These are phyloP conservation scores for Botryotinia convoluta DNA, from an alignment of 2,329 filamentous ascomycete genomes.

Conservation along the genomic window DNA sequence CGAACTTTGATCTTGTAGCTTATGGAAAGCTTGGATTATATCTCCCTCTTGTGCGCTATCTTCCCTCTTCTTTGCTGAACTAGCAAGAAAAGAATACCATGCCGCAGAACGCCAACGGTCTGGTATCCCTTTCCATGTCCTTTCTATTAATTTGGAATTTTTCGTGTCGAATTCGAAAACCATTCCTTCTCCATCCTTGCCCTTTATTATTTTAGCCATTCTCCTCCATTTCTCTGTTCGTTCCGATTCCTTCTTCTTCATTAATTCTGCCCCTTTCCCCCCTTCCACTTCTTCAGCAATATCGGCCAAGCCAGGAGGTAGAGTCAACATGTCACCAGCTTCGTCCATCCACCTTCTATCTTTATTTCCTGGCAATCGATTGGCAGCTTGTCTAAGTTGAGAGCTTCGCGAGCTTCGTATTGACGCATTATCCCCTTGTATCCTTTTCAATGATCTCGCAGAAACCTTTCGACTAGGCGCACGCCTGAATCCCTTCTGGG, in stretches of 20 bases:
- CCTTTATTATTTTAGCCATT: constrained; percentile 59
- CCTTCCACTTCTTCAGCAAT: constrained; percentile 54
- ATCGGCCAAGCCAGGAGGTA: constrained; percentile 56
- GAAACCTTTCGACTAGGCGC: constrained; percentile 55
- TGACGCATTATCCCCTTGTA: constrained; percentile 41
- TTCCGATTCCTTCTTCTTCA: constrained; percentile 62
- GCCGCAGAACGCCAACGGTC: constrained; percentile 91
- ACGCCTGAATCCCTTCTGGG: constrained; percentile 33
- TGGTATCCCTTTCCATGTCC: constrained; percentile 97
- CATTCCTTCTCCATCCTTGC: constrained; percentile 54
- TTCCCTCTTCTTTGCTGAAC: constrained; percentile 66
- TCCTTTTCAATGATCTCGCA: constrained; percentile 54
- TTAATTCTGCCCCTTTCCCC: constrained; percentile 51
- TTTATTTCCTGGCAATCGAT: constrained; percentile 59
- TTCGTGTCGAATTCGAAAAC: constrained; percentile 76
- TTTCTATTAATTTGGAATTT: constrained; percentile 80
- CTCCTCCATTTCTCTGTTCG: constrained; percentile 66
- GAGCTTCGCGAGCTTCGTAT: constrained; percentile 51
- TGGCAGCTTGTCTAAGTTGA: constrained; percentile 53
- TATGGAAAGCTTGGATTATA: constrained; percentile 69
- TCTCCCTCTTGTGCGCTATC: constrained; percentile 65
- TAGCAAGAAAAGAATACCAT: constrained; percentile 88
- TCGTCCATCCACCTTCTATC: constrained; percentile 62
- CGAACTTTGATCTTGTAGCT: constrained; percentile 69
- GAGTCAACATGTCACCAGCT: constrained; percentile 64